Evolutionary conservation across 73 alveolate species (phyloP), one percentile per base, ranked within the genome.

Genomic region (Durusdinium trenchii): DNA sequence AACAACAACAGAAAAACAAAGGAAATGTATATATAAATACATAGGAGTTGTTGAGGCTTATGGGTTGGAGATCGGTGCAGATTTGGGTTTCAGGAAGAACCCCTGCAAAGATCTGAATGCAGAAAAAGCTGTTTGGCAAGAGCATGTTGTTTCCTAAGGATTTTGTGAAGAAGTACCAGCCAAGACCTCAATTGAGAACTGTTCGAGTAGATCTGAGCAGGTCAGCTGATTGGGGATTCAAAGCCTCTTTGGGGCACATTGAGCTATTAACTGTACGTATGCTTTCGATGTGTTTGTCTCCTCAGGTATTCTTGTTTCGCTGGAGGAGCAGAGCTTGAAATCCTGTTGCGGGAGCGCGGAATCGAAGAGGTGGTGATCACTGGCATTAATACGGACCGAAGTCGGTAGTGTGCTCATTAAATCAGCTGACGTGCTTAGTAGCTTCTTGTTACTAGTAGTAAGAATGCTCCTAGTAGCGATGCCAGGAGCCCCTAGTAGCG

Each of bases 361-460:
- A 89, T 89, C 9, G 96, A 89, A n/a, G 96, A 89, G 96, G 96
- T 89, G 86, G 86, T 89, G 51, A 89, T 89, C 73, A 89, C 96
- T 30, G 96, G 96, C 50, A 89, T 89, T 64, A 89, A 89, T n/a
- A 89, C 96, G 86, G 96, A 89, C 86, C 38, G 85, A n/a, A n/a
- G n/a, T n/a, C n/a, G n/a, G n/a, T n/a, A n/a, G n/a, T n/a, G n/a
- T n/a, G n/a, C n/a, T n/a, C n/a, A n/a, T n/a, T n/a, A n/a, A n/a
- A 54, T 9, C 64, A 54, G 64, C 64, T 54, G 64, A 54, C 64
- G 64, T 54, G 64, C 20, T n/a, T n/a, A n/a, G n/a, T n/a, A n/a
- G n/a, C n/a, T n/a, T n/a, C n/a, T n/a, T n/a, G n/a, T n/a, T n/a
- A n/a, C n/a, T n/a, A n/a, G n/a, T n/a, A n/a, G n/a, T n/a, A n/a